These are phyloP conservation scores for Eurotiales sp. DNA, from an alignment of 2,329 filamentous ascomycete genomes.

Conservation along the genomic window DNA sequence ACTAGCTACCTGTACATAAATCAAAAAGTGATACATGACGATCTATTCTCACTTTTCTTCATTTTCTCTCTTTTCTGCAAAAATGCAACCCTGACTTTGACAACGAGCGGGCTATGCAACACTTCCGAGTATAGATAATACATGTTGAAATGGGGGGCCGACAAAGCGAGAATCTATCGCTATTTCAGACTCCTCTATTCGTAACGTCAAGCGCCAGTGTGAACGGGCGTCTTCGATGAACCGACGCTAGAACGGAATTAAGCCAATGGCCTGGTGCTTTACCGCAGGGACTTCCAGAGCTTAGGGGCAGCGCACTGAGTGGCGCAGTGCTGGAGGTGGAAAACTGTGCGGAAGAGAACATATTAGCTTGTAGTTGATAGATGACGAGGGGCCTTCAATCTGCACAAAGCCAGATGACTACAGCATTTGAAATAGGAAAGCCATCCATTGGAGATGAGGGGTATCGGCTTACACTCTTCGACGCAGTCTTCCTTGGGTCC, in stretches of 20 bases:
- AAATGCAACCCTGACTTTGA: slow-evolving; percentile 1
- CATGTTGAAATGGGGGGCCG: background rate
- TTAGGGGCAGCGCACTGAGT: slow-evolving; percentile 90
- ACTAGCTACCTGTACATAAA: slow-evolving; percentile 43
- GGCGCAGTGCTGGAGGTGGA: slow-evolving; percentile 97
- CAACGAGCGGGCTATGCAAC: slow-evolving; percentile 10
- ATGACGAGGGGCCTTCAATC: too few species aligned
- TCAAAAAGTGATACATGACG: slow-evolving; percentile 19
- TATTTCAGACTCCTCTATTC: slow-evolving; percentile 4
- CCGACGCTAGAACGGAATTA: slow-evolving; percentile 1
- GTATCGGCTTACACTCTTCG: slow-evolving; percentile 82
- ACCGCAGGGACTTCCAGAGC: slow-evolving; percentile 91
- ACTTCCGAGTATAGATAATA: slow-evolving; percentile 14
- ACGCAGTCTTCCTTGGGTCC: slow-evolving; percentile 89
- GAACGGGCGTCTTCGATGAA: background rate
- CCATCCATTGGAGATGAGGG: too few species aligned
- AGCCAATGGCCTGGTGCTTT: slow-evolving; percentile 34
- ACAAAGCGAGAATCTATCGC: background rate
- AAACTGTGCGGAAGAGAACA: slow-evolving; percentile 60
- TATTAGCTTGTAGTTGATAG: background rate
- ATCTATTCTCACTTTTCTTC: slow-evolving; percentile 15
- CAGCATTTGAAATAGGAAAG: too few species aligned
- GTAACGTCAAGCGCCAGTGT: slow-evolving; percentile 1
- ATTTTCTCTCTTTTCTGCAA: background rate
- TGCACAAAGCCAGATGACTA: too few species aligned